Evolutionary conservation across 345 rosid genomes (phyloP).

Genomic region (Salix brachista): DNA sequence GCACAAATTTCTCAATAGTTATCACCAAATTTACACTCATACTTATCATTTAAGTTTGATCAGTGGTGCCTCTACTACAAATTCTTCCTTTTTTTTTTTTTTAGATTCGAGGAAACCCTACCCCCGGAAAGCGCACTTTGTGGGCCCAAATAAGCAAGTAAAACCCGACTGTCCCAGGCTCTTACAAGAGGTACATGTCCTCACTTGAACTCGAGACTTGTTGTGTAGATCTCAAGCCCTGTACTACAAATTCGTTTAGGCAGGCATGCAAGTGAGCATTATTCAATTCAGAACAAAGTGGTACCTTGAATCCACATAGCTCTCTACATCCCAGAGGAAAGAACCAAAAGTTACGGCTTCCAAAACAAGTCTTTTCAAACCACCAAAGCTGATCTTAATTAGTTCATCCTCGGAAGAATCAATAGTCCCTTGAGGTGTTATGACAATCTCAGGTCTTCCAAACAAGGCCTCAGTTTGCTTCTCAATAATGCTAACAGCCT

Average conservation of each 20-base stretch:
- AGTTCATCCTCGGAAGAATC: slow-evolving; percentile 73
- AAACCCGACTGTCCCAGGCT: too few relatives aligned
- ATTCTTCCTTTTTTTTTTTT: neutral
- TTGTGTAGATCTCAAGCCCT: too few relatives aligned
- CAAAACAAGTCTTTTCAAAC: slow-evolving; percentile 84
- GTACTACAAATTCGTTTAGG: neutral
- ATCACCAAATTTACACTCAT: slow-evolving; percentile 11
- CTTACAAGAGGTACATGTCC: too few relatives aligned
- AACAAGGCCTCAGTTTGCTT: slow-evolving; percentile 96
- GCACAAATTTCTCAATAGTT: neutral
- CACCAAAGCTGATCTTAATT: slow-evolving; percentile 78
- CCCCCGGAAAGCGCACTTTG: fast-evolving
- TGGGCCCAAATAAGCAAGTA: too few relatives aligned
- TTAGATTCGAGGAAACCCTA: too few relatives aligned
- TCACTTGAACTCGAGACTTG: too few relatives aligned
- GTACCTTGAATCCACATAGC: slow-evolving; percentile 90
- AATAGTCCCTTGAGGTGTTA: slow-evolving; percentile 60
- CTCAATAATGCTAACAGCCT: slow-evolving; percentile 82
- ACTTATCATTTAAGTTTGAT: slow-evolving; percentile 11
- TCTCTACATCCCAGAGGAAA: slow-evolving; percentile 96
- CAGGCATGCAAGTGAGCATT: neutral
- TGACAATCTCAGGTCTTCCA: slow-evolving; percentile 77
- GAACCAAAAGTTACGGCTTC: slow-evolving; percentile 98
- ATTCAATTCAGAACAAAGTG: slow-evolving; percentile 67
- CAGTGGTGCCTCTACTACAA: slow-evolving; percentile 5